phyloP scores from a whole-genome alignment of 2,329 filamentous ascomycete genomes.

The Penicillium sp. region DNA sequence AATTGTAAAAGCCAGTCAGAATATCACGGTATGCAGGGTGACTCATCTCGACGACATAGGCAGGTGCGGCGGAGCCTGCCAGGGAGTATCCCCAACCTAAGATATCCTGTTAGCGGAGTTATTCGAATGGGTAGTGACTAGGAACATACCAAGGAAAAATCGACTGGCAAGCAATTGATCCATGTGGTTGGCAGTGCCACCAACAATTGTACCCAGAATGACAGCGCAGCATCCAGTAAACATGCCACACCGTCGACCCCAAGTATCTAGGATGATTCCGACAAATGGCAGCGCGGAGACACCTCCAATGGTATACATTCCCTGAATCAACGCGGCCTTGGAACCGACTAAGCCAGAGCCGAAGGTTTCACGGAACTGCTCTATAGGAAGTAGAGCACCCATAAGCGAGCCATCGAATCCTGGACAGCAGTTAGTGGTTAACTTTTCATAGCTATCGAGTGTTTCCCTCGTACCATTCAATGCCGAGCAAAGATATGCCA shows the following conservation, averaged over 20 bases:
- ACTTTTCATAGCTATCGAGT: neutral
- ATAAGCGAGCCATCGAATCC: constrained; percentile 14
- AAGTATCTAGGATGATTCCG: constrained; percentile 47
- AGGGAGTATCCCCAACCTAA: constrained; percentile 57
- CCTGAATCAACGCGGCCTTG: constrained; percentile 7
- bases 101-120: neutral
- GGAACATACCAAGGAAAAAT: constrained; percentile 45
- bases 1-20: constrained; percentile 59
- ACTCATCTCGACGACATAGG: constrained; percentile 62
- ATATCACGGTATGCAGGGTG: constrained; percentile 62
- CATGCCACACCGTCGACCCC: constrained; percentile 46
- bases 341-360: constrained; percentile 4
- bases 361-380: constrained; percentile 8
- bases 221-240: constrained; percentile 35
- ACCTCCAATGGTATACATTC: constrained; percentile 13
- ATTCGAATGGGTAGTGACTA: neutral
- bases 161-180: constrained; percentile 55
- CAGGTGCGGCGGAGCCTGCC: constrained; percentile 58
- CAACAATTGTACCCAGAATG: constrained; percentile 42
- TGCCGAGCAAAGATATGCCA: constrained; percentile 10
- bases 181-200: constrained; percentile 43
- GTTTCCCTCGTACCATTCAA: constrained; percentile 1
- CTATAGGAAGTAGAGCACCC: constrained; percentile 11
- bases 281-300: constrained; percentile 35
- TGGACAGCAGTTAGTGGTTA: neutral